Conservation (phyloP, 140 eudicot species). For the Ambrosia hybrid region DNA sequence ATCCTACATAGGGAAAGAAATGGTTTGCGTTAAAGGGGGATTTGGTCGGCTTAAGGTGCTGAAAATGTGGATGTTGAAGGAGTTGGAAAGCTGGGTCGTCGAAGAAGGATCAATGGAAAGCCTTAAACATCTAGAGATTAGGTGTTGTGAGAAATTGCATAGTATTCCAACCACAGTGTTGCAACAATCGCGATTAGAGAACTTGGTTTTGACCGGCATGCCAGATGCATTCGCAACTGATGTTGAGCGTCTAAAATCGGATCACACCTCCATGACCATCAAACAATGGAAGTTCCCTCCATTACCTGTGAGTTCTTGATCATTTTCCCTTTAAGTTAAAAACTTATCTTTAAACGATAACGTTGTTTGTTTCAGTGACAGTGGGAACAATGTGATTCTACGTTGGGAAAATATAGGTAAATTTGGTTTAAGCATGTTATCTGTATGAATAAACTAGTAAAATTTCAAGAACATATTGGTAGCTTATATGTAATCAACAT, state of each 20-base stretch:
- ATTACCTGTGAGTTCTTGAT: conserved; percentile 38
- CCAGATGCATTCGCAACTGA: conserved; percentile 27
- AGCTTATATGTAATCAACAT: too few species aligned
- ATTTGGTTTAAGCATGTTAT: too few species aligned
- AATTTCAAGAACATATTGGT: too few species aligned
- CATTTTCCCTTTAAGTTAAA: too few species aligned
- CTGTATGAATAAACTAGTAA: too few species aligned
- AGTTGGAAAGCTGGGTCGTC: conserved; percentile 43
- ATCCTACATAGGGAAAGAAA: conserved; percentile 42
- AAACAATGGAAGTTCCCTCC: conserved; percentile 36
- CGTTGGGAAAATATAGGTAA: too few species aligned
- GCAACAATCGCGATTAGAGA: conserved; percentile 30
- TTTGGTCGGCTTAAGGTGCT: conserved; percentile 41
- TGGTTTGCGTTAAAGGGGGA: conserved; percentile 32
- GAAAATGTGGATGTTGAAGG: conserved; percentile 53
- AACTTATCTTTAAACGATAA: too few species aligned
- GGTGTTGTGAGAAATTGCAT: conserved; percentile 40
- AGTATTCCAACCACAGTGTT: conserved; percentile 33
- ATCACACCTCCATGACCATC: conserved; percentile 24
- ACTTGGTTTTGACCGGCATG: conserved; percentile 49
- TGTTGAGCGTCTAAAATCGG: conserved; percentile 23
- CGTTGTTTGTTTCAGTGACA: too few species aligned
- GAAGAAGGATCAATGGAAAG: conserved; percentile 45
- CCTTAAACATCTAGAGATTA: conserved; percentile 46
- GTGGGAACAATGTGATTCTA: too few species aligned